Evolutionary conservation across 2,329 filamentous ascomycete genomes (phyloP), one percentile per base, ranked within the genome.

Genomic region (Boeremia lycopersici): DNA sequence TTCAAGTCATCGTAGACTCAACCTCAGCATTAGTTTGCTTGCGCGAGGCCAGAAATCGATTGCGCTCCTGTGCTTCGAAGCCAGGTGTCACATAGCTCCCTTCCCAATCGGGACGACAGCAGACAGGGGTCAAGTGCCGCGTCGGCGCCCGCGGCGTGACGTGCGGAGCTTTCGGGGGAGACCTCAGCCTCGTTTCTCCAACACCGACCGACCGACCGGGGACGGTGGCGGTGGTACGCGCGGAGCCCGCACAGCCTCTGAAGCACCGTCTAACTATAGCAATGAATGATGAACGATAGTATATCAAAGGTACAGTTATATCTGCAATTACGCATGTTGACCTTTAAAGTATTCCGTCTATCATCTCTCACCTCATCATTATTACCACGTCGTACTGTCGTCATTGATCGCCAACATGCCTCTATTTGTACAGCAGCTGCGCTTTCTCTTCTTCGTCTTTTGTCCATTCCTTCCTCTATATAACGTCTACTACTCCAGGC

Each of bases 391-490:
- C 52, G 40, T 63, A 48, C 53, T 69, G 60, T 67, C 67, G 64
- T 67, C 62, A 69, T 60, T 60, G 48, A 47, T 50, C 48, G 52
- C 31, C 51, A 51, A 44, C 23, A 45, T 52, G 48, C 40, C 57
- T n/a, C 53, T 53, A 33, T 64, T 56, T 52, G 39, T 41, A 23
- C 67, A 71, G 15, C 57, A 64, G 43, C 13, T 62, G 36, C 59
- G 56, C 23, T 73, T 72, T 45, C 53, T 73, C 8, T 57, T 68
- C 56, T 67, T 63, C 49, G 62, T 67, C 30, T 36, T 70, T 34
- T 68, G 62, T 46, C 69, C 64, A 25, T 70, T 64, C 38, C 49
- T 71, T 8, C 66, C 65, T 3, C 41, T 71, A 12, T 67, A 70
- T 48, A 59, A 62, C 35, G 63, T 54, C 26, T 65, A 50, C 26